phyloP scores from a whole-genome alignment of 2,329 filamentous ascomycete species.

The Bertia moriformis region DNA sequence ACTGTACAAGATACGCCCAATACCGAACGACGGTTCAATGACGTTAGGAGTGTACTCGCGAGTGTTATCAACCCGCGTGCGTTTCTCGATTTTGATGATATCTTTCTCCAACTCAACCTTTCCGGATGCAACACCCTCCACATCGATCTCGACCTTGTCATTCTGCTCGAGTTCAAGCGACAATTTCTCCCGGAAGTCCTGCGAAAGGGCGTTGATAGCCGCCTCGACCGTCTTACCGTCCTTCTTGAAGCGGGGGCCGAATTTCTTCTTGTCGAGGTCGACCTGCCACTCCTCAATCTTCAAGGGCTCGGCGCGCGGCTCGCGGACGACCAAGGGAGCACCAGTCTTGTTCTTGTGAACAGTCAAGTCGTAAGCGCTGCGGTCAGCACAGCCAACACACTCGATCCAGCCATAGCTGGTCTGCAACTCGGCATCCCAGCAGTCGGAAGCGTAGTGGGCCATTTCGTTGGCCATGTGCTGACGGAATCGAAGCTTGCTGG shows the following conservation, averaged over 20 bases:
- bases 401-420: constrained; percentile 96
- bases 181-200: constrained; percentile 69
- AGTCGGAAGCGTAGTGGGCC: constrained; percentile 91
- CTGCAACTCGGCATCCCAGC: constrained; percentile 89
- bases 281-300: constrained; percentile 76
- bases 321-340: constrained; percentile 68
- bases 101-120: constrained; percentile 70
- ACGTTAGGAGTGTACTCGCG: constrained; percentile 91
- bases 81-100: constrained; percentile 69
- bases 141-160: constrained; percentile 65
- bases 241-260: constrained; percentile 90
- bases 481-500: constrained; percentile 80
- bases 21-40: constrained; percentile 94
- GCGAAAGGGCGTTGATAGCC: constrained; percentile 60
- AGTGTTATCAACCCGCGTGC: constrained; percentile 66
- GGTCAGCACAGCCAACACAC: constrained; percentile 91
- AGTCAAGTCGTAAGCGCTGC: constrained; percentile 83
- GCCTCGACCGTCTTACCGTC: constrained; percentile 75
- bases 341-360: constrained; percentile 91
- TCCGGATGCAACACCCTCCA: constrained; percentile 50
- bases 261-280: constrained; percentile 86
- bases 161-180: constrained; percentile 58
- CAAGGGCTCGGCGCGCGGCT: constrained; percentile 65
- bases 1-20: constrained; percentile 84
- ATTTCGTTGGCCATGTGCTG: constrained; percentile 89